Conservation (phyloP, 768 basidiomycete species). For the Kwoniella botswanensis region DNA sequence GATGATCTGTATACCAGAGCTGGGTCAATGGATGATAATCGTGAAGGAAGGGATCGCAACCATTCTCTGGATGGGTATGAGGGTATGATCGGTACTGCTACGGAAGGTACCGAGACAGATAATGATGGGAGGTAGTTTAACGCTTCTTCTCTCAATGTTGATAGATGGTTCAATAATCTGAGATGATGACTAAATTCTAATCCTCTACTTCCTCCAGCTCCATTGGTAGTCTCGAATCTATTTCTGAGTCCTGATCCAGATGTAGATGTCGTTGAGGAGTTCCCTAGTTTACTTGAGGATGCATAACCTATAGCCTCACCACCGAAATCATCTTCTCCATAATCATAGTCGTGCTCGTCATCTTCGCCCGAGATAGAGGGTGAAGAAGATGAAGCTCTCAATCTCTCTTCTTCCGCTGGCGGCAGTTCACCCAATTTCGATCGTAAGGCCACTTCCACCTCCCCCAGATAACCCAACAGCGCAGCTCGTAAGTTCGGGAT, state of each 20-base stretch:
- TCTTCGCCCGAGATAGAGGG: conserved; percentile 17
- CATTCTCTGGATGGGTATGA: conserved; percentile 22
- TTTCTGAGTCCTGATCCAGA: conserved; percentile 4
- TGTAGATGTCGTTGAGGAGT: neutral
- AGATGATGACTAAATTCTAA: conserved; percentile 17
- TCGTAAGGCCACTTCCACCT: conserved; percentile 49
- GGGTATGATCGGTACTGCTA: conserved; percentile 16
- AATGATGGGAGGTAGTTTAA: conserved; percentile 37
- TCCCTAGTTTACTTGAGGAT: conserved; percentile 3
- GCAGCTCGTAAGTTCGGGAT: conserved; percentile 46
- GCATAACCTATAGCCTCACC: conserved; percentile 15
- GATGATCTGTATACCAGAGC: conserved; percentile 7
- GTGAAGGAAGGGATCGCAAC: conserved; percentile 25
- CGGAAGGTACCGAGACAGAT: conserved; percentile 21
- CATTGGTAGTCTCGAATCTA: neutral
- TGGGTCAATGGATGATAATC: conserved; percentile 29
- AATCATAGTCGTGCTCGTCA: conserved; percentile 2
- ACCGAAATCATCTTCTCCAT: conserved; percentile 14
- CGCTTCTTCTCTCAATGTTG: conserved; percentile 42
- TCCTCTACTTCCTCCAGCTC: neutral
- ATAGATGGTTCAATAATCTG: conserved; percentile 37
- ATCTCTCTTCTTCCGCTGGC: conserved; percentile 8
- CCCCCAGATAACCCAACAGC: conserved; percentile 52
- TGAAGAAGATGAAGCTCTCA: conserved; percentile 23
- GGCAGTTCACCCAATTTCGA: conserved; percentile 29